Conservation (phyloP, 2,329 filamentous ascomycete genomes). For the Fusarium nygamai region DNA sequence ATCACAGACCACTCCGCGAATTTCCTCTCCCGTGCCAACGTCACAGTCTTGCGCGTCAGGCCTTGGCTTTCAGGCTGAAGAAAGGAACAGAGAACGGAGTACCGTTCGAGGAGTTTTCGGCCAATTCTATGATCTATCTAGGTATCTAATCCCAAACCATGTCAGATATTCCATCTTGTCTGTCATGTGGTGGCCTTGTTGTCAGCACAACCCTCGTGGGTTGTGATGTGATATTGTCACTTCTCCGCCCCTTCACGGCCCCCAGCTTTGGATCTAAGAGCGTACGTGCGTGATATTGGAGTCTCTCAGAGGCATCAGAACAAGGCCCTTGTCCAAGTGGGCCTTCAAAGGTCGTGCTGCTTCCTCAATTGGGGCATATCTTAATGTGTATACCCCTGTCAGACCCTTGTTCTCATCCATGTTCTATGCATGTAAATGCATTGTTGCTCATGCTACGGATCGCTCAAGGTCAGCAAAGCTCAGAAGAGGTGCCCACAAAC, state of each 20-base stretch:
- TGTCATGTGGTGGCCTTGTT: constrained; percentile 7
- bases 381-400: constrained; percentile 27
- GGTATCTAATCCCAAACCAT: constrained; percentile 6
- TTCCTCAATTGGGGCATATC: constrained; percentile 34
- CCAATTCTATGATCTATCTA: constrained; percentile 8
- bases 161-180: constrained; percentile 25
- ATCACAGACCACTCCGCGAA: constrained; percentile 1
- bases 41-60: constrained; percentile 23
- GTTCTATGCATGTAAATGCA: constrained; percentile 39
- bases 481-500: constrained; percentile 34
- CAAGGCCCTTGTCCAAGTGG: constrained; percentile 22
- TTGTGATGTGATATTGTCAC: constrained; percentile 27
- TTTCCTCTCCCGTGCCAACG: constrained; percentile 4
- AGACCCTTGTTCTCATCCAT: constrained; percentile 20
- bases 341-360: constrained; percentile 32
- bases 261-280: constrained; percentile 3
- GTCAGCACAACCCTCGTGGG: constrained; percentile 24
- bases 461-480: constrained; percentile 21
- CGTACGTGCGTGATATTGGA: constrained; percentile 11
- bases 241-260: constrained; percentile 30
- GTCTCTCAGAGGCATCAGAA: constrained; percentile 17
- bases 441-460: constrained; percentile 35
- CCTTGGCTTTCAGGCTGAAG: constrained; percentile 24
- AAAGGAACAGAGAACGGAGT: constrained; percentile 5
- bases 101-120: constrained; percentile 7